phyloP scores from a whole-genome alignment of 208 protist species.

The Wallacemonas sp. region DNA sequence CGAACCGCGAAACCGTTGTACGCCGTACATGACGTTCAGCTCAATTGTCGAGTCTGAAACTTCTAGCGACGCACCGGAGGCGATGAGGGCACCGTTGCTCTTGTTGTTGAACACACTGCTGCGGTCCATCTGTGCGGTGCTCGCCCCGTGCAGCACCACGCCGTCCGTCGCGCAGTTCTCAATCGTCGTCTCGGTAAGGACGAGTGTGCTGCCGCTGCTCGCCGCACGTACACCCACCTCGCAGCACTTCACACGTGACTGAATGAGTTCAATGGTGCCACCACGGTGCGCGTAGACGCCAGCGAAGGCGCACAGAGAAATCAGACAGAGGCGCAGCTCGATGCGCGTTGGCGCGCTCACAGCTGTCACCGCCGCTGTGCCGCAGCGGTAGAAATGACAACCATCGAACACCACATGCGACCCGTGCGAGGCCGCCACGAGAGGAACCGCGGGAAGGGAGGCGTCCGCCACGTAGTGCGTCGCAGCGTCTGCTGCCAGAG shows the following conservation, averaged over 20 bases:
- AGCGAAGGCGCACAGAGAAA: slow-evolving; percentile 54
- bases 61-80: slow-evolving; percentile 24
- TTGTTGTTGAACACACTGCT: slow-evolving; percentile 50
- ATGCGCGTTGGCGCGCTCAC: slow-evolving; percentile 28
- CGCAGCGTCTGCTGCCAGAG: background rate
- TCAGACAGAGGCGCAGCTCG: slow-evolving; percentile 43
- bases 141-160: slow-evolving; percentile 47
- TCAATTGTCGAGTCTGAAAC: slow-evolving; percentile 55
- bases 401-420: slow-evolving; percentile 43
- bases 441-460: slow-evolving; percentile 21
- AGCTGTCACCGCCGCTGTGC: slow-evolving; percentile 43
- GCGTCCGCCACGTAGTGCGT: background rate
- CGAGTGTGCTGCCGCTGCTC: slow-evolving; percentile 16
- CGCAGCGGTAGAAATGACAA: slow-evolving; percentile 66
- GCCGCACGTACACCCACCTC: slow-evolving; percentile 45
- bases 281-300: slow-evolving; percentile 47
- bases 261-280: slow-evolving; percentile 27
- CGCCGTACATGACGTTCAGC: slow-evolving; percentile 65
- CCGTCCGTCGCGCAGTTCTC: slow-evolving; percentile 52
- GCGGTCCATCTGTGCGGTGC: slow-evolving; percentile 32
- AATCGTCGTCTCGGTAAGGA: slow-evolving; percentile 42
- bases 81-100: slow-evolving; percentile 60
- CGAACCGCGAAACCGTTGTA: slow-evolving; percentile 58
- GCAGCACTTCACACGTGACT: slow-evolving; percentile 50
- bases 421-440: slow-evolving; percentile 37